Evolutionary conservation across 2,329 filamentous ascomycete species (phyloP).

Genomic region (Claviceps quebecensis): DNA sequence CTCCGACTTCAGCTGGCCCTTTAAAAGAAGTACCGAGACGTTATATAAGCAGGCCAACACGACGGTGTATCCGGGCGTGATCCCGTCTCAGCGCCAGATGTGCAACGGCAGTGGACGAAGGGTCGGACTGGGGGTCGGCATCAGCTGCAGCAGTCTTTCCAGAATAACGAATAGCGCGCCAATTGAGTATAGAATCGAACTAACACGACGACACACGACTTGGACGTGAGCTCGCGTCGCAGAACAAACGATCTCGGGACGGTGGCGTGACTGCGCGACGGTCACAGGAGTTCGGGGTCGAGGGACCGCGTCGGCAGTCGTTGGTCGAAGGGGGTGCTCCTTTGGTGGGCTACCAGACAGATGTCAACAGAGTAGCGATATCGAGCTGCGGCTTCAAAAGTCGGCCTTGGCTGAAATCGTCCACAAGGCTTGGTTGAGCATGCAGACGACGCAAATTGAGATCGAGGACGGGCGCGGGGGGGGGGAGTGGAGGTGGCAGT

Average conservation of each 20-base stretch:
- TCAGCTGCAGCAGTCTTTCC: conserved; percentile 16
- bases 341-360: background rate
- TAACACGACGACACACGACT: conserved; percentile 5
- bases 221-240: conserved; percentile 9
- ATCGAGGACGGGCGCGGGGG: background rate
- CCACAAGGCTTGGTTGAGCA: background rate
- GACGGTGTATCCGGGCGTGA: conserved; percentile 1
- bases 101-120: conserved; percentile 19
- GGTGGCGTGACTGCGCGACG: conserved; percentile 17
- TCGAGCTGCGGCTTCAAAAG: background rate
- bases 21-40: conserved; percentile 8
- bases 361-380: background rate
- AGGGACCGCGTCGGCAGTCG: conserved; percentile 4
- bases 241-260: conserved; percentile 8
- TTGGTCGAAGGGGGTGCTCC: background rate
- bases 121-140: conserved; percentile 21
- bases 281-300: conserved; percentile 3
- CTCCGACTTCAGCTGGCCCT: conserved; percentile 7
- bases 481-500: background rate
- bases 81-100: conserved; percentile 18
- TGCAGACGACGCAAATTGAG: background rate
- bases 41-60: background rate
- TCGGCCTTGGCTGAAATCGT: background rate
- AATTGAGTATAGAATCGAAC: conserved; percentile 15
- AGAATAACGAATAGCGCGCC: conserved; percentile 9